Conservation (phyloP, 2,329 filamentous ascomycete species). For the Verticillium albo-atrum region DNA sequence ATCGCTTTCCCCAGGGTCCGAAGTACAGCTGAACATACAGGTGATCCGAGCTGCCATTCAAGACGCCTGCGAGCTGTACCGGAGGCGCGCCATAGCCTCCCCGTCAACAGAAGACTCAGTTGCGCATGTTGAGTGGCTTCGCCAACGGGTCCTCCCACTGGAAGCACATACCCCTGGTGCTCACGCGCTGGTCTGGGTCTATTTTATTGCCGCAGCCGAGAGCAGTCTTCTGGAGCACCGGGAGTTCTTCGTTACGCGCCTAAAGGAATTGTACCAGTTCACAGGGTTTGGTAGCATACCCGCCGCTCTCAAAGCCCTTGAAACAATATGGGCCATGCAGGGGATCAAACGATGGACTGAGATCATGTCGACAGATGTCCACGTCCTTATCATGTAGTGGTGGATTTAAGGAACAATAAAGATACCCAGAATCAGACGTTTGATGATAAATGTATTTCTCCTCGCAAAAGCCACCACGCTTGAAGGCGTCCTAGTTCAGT, state of each 20-base stretch:
- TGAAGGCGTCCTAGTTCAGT: too few species aligned
- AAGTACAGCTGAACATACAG: constrained; percentile 13
- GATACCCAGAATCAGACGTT: background rate
- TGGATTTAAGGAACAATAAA: background rate
- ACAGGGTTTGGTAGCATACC: constrained; percentile 33
- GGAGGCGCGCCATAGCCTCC: constrained; percentile 12
- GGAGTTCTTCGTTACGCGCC: constrained; percentile 25
- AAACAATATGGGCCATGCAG: constrained; percentile 26
- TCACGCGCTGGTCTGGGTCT: constrained; percentile 35
- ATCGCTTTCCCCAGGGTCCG: constrained; percentile 7
- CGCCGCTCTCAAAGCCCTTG: constrained; percentile 25
- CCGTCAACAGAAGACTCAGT: constrained; percentile 15
- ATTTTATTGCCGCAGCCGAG: constrained; percentile 33
- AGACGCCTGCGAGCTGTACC: constrained; percentile 21
- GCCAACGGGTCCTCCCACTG: constrained; percentile 21
- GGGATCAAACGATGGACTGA: constrained; percentile 20
- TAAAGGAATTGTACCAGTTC: constrained; percentile 22
- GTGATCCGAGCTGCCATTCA: constrained; percentile 18
- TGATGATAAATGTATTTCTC: background rate
- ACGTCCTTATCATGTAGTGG: constrained; percentile 23
- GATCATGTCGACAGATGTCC: constrained; percentile 19
- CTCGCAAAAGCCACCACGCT: too few species aligned
- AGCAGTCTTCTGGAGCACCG: constrained; percentile 28
- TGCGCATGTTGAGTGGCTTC: constrained; percentile 24
- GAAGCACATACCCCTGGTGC: constrained; percentile 22